These are phyloP conservation scores for Candida labiduridarum DNA, from an alignment of 1,139 yeast species.

Conservation along the genomic window DNA sequence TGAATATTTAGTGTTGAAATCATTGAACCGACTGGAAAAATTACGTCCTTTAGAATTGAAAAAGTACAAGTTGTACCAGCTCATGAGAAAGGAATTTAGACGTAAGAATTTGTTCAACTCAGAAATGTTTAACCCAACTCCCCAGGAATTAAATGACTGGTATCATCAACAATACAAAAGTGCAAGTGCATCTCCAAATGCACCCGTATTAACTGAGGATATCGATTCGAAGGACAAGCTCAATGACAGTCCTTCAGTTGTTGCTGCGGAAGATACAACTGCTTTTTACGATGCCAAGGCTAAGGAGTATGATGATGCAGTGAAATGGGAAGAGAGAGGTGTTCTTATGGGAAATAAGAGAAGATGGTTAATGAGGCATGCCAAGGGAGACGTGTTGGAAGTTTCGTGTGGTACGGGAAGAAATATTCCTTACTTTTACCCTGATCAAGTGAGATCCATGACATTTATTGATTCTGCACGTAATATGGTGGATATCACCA, in stretches of 20 bases:
- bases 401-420: constrained; percentile 97
- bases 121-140: constrained; percentile 54
- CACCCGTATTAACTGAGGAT: constrained; percentile 30
- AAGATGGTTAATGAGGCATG: constrained; percentile 78
- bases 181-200: constrained; percentile 18
- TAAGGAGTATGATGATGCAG: constrained; percentile 75
- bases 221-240: constrained; percentile 6
- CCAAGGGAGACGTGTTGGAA: constrained; percentile 87
- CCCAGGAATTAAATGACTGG: constrained; percentile 50
- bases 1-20: constrained; percentile 62
- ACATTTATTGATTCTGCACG: constrained; percentile 85
- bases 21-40: constrained; percentile 44
- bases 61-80: constrained; percentile 53
- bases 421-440: constrained; percentile 73
- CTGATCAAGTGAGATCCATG: constrained; percentile 62
- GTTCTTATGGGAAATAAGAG: constrained; percentile 83
- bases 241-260: constrained; percentile 43
- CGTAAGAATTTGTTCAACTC: constrained; percentile 47
- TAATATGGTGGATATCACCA: constrained; percentile 84
- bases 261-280: constrained; percentile 81
- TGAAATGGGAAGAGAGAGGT: constrained; percentile 83
- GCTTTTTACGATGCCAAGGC: constrained; percentile 81
- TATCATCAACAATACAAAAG: constrained; percentile 42
- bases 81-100: constrained; percentile 56
- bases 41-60: constrained; percentile 58